Percentiles rank a stretch among this genome's conserved stretches.
Conservation (phyloP, 2,329 filamentous ascomycete genomes). For the Fusarium albosuccineum region DNA sequence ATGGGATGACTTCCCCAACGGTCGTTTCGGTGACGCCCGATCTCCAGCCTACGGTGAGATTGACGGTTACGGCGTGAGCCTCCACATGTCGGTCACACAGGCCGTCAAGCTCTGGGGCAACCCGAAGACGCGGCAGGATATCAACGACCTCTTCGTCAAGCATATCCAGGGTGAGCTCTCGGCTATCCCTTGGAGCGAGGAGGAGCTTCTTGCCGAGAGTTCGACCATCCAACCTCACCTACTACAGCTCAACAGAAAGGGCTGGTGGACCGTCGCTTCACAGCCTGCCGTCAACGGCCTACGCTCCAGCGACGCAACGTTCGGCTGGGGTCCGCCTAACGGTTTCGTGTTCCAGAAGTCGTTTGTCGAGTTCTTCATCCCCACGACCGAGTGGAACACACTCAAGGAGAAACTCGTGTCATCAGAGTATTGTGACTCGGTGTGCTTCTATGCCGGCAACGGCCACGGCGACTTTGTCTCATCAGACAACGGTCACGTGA, state of each 20-base stretch:
- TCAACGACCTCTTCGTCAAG: constrained; percentile 82
- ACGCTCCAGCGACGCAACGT: constrained; percentile 79
- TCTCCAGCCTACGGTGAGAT: constrained; percentile 97
- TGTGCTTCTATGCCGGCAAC: constrained; percentile 92
- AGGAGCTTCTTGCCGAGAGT: constrained; percentile 87
- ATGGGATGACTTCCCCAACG: constrained; percentile 99
- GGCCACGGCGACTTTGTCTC: constrained; percentile 81
- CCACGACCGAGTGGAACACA: constrained; percentile 76
- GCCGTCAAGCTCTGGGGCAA: constrained; percentile 89
- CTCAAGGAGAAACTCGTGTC: constrained; percentile 74
- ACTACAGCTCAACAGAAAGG: constrained; percentile 79
- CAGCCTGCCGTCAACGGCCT: constrained; percentile 94
- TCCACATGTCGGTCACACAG: constrained; percentile 89
- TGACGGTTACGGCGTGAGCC: constrained; percentile 95
- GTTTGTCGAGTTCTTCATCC: constrained; percentile 96
- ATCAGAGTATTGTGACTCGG: constrained; percentile 71
- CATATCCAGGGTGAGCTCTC: constrained; percentile 84
- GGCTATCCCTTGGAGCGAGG: constrained; percentile 94
- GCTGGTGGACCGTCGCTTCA: constrained; percentile 97
- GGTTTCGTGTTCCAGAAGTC: constrained; percentile 99
- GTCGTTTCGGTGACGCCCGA: constrained; percentile 91
- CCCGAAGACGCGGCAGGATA: constrained; percentile 77
- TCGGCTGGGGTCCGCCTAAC: constrained; percentile 92
- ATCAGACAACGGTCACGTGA: constrained; percentile 64
- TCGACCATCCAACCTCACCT: constrained; percentile 82